Base-by-base conservation (phyloP, 805 yeast species). In the Lipomyces sp. region DNA sequence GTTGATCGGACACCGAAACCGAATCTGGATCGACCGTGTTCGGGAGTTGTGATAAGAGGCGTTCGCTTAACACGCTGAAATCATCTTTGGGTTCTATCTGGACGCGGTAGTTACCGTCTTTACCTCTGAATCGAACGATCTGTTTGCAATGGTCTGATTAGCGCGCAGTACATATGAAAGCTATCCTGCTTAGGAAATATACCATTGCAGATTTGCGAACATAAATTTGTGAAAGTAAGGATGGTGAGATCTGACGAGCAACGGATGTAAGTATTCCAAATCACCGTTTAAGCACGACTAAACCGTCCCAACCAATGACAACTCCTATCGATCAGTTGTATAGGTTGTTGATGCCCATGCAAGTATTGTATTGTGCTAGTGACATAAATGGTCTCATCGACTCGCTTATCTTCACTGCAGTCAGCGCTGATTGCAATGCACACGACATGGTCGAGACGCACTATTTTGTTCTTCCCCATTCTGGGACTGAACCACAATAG, bases 51-150 rank as follows among this genome's bases (percentile, higher is more conserved):
- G 76, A 73, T 37, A 66, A 64, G 18, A 66, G 75, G 33, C 60
- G 59, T 34, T 71, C 83, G 33, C 87, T 69, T 0, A 85, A 84
- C 0, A 72, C 71, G 3, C 77, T 74, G 66, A 90, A 86, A 7
- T 79, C 79, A 29, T 80, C 81, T 1, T 72, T 58, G 2, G 80
- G 77, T 33, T 85, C 85, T 35, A 84, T 85, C 33, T 79, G 75
- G 45, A 90, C 83, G 63, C 98, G 84, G 75, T 85, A 86, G 84
- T 87, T 88, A 7, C 98, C 98, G 71, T 90, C 90, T 73, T 86
- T 90, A 35, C 95, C 82, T 74, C 97, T 84, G 78, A 95, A 91
- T 74, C 99, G 82, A 30, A 90, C 79, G 71, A 93, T 85, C 92
- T 81, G 55, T 5, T 24, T n/a, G 13, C 39, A n/a, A n/a, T 4